phyloP scores from a whole-genome alignment of 2,329 filamentous ascomycete species.

The Arthrobotrys sinensis region DNA sequence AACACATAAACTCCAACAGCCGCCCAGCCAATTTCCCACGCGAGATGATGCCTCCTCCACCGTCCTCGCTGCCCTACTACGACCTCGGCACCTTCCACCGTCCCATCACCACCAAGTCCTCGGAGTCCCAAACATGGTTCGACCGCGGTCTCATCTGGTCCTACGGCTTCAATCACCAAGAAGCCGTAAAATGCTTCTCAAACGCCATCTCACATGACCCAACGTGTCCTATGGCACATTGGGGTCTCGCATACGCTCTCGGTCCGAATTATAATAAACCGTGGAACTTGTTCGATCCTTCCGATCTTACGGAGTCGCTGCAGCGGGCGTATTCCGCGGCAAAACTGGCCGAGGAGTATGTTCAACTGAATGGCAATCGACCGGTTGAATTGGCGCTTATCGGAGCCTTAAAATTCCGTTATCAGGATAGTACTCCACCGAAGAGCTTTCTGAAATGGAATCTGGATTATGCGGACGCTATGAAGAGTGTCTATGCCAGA shows the following conservation, averaged over 20 bases:
- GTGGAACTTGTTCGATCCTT: conserved; percentile 79
- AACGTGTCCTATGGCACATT: conserved; percentile 76
- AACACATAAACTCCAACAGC: conserved; percentile 40
- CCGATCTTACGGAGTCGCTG: conserved; percentile 73
- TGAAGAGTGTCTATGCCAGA: conserved; percentile 72
- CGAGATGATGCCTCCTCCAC: conserved; percentile 38
- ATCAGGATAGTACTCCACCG: conserved; percentile 70
- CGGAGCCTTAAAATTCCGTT: conserved; percentile 75
- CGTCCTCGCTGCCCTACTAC: conserved; percentile 66
- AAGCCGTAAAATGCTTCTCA: conserved; percentile 77
- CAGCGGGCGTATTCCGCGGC: conserved; percentile 70
- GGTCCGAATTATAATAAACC: conserved; percentile 82
- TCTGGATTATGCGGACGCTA: conserved; percentile 75
- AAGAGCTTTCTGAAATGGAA: conserved; percentile 74
- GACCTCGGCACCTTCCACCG: conserved; percentile 75
- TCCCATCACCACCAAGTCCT: conserved; percentile 72
- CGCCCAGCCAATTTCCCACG: neutral
- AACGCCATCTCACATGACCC: conserved; percentile 73
- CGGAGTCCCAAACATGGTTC: conserved; percentile 77
- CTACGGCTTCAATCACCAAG: conserved; percentile 83
- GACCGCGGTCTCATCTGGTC: conserved; percentile 80
- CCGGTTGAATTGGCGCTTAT: conserved; percentile 76
- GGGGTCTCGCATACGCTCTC: conserved; percentile 79
- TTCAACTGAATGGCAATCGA: conserved; percentile 31
- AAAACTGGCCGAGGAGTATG: conserved; percentile 68